Conservation (phyloP, 805 yeast genomes). For the Wickerhamiella slavikovae region DNA sequence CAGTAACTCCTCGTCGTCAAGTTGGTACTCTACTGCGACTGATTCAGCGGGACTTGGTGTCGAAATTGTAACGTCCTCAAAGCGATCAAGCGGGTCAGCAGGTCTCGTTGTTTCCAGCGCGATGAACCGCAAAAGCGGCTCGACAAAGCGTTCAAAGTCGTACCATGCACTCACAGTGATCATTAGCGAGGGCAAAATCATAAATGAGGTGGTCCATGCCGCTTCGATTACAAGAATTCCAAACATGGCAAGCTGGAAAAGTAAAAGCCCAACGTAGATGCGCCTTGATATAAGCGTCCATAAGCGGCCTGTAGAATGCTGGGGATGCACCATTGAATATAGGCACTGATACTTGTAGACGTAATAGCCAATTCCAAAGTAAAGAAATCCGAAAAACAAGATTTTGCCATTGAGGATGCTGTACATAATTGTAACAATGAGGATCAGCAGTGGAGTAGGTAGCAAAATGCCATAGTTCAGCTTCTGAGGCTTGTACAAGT, state of each 20-base stretch:
- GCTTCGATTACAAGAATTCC: conserved; percentile 70
- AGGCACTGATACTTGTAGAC: conserved; percentile 81
- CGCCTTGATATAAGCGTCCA: conserved; percentile 85
- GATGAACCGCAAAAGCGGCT: conserved; percentile 66
- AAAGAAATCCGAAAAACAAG: conserved; percentile 60
- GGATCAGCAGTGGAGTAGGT: conserved; percentile 77
- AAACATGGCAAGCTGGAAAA: conserved; percentile 83
- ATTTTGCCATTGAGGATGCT: conserved; percentile 81
- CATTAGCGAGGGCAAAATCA: conserved; percentile 57
- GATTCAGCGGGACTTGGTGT: neutral
- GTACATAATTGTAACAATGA: conserved; percentile 69
- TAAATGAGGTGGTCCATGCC: conserved; percentile 55
- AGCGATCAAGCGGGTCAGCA: conserved; percentile 17
- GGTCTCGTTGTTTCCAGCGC: conserved; percentile 60
- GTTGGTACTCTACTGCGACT: neutral
- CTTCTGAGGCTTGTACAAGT: conserved; percentile 67
- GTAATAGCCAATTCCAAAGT: conserved; percentile 68
- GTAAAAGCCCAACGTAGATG: conserved; percentile 53
- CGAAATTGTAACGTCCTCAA: conserved; percentile 1
- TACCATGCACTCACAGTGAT: conserved; percentile 44
- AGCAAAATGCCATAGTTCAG: conserved; percentile 80
- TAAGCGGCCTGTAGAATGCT: conserved; percentile 89
- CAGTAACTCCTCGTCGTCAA: neutral
- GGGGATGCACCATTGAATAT: conserved; percentile 84
- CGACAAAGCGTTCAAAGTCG: conserved; percentile 62